Conservation (phyloP, 2,329 filamentous ascomycete species). For the Neofusicoccum umdonicola region DNA sequence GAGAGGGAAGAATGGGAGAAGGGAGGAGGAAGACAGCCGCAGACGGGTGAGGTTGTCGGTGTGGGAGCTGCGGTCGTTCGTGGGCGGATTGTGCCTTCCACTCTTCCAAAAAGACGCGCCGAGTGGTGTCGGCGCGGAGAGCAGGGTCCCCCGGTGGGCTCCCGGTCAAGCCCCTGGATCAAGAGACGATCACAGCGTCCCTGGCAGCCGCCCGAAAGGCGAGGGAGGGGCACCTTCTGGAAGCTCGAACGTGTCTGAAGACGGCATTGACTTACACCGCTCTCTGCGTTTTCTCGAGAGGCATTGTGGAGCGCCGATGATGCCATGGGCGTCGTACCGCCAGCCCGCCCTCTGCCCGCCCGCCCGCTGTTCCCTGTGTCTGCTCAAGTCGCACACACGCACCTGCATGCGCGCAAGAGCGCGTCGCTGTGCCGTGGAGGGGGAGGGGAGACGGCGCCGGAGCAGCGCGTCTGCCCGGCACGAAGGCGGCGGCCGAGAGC, state of each 20-base stretch:
- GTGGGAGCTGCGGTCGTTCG: neutral
- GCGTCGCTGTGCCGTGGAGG: too few relatives aligned
- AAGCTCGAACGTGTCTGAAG: conserved; percentile 11
- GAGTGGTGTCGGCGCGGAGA: conserved; percentile 13
- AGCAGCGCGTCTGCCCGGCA: neutral
- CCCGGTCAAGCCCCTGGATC: conserved; percentile 11
- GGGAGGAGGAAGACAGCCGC: neutral
- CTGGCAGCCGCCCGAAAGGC: neutral
- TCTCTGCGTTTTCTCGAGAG: neutral
- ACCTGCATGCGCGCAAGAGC: too few relatives aligned
- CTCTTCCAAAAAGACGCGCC: conserved; percentile 13
- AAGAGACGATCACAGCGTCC: conserved; percentile 9
- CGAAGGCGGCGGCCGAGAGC: neutral
- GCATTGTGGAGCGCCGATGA: conserved; percentile 2
- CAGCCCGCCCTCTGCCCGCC: neutral
- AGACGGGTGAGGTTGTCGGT: neutral
- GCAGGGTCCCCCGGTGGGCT: neutral
- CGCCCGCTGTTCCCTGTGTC: neutral
- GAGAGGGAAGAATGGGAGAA: neutral
- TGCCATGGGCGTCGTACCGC: conserved; percentile 1
- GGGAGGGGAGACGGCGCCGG: too few relatives aligned
- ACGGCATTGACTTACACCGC: conserved; percentile 16
- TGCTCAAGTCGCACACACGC: neutral
- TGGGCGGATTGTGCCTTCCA: conserved; percentile 1
- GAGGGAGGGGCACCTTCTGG: conserved; percentile 11